A percentile compares a stretch with the other conserved stretches of the same genome.
Evolutionary conservation across 1,139 yeast species (phyloP).

Genomic region (Yamadazyma sp.): DNA sequence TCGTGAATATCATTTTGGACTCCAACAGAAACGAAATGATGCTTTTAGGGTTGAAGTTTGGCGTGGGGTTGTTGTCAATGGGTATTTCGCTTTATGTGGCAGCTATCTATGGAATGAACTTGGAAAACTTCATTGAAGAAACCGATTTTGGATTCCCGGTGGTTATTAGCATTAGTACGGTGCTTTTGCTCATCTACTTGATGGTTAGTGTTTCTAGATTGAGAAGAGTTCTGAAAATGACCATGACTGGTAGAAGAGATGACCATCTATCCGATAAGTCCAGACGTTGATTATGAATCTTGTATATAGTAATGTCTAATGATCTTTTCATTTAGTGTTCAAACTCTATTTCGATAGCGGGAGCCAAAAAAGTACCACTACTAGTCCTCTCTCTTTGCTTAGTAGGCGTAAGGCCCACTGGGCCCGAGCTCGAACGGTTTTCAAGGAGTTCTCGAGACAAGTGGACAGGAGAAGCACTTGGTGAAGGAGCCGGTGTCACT

Average conservation of each 20-base stretch:
- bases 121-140: conserved; percentile 87
- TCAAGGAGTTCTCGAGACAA: conserved; percentile 20
- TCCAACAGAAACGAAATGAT: conserved; percentile 49
- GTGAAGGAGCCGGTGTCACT: conserved; percentile 44
- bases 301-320: neutral
- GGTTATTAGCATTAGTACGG: conserved; percentile 28
- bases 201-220: conserved; percentile 30
- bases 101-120: conserved; percentile 65
- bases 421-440: conserved; percentile 3
- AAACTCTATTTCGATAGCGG: conserved; percentile 33
- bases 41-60: conserved; percentile 45
- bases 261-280: conserved; percentile 2
- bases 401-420: neutral
- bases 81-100: conserved; percentile 40
- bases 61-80: conserved; percentile 42
- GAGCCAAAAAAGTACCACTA: conserved; percentile 27
- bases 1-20: conserved; percentile 45
- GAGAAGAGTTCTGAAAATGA: conserved; percentile 35
- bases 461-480: conserved; percentile 37
- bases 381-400: conserved; percentile 18
- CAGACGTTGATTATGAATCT: neutral
- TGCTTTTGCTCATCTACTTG: conserved; percentile 27
- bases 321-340: conserved; percentile 15
- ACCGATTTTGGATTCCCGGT: conserved; percentile 48
- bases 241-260: conserved; percentile 35